Percentiles rank a stretch among this genome's conserved stretches.
Evolutionary conservation across 2,329 filamentous ascomycete species (phyloP).

Genomic region (Alternaria triticina): DNA sequence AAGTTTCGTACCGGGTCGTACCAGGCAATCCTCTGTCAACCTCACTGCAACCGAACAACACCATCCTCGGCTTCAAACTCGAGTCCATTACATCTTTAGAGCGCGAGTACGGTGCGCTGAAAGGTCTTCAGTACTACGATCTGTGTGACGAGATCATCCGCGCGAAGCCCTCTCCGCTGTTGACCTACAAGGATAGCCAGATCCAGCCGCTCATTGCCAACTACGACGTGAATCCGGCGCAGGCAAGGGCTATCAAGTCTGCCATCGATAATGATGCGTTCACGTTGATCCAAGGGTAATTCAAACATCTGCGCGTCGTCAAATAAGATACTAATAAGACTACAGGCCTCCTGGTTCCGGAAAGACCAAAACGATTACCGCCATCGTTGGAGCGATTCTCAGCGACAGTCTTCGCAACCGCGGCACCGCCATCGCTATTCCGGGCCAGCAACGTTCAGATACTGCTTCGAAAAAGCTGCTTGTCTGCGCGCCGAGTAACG

Average conservation of each 20-base stretch:
- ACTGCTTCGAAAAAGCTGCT: conserved; percentile 78
- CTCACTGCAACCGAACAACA: conserved; percentile 71
- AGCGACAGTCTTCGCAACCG: conserved; percentile 62
- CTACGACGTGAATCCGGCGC: conserved; percentile 85
- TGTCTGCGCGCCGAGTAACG: conserved; percentile 98
- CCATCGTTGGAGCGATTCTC: conserved; percentile 88
- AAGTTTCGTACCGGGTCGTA: conserved; percentile 85
- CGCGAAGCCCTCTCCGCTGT: conserved; percentile 86
- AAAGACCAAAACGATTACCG: conserved; percentile 97
- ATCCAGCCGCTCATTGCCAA: conserved; percentile 73
- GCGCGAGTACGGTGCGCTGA: conserved; percentile 90
- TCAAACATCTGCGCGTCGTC: background rate
- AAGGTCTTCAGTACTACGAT: conserved; percentile 93
- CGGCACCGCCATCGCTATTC: conserved; percentile 55
- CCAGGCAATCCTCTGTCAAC: conserved; percentile 68
- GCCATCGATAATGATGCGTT: conserved; percentile 96
- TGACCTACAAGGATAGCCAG: conserved; percentile 78
- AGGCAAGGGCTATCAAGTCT: conserved; percentile 89
- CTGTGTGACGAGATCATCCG: conserved; percentile 89
- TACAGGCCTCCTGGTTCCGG: conserved; percentile 87
- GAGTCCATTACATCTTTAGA: conserved; percentile 94
- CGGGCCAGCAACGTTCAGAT: conserved; percentile 40
- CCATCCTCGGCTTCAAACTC: conserved; percentile 79
- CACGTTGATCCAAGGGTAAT: conserved; percentile 86
- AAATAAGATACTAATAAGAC: conserved; percentile 23